A percentile compares a stretch with the other conserved stretches of the same genome.
Evolutionary conservation across 257 asterid genomes (phyloP).

Genomic region (Solanum peruvianum): DNA sequence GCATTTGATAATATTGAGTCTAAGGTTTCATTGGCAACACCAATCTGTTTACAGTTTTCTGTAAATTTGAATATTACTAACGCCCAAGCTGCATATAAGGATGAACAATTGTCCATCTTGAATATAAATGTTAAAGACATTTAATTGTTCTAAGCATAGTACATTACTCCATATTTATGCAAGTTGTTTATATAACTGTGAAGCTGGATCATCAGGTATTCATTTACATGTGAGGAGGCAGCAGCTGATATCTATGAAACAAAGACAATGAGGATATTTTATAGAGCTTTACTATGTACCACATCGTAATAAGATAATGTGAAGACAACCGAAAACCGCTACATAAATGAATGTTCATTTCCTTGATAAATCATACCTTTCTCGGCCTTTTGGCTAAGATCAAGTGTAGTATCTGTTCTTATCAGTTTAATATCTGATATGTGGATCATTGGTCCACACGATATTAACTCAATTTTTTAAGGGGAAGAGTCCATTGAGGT

Average conservation of each 20-base stretch:
- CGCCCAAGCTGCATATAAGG: too few species aligned
- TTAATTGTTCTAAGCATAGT: background rate
- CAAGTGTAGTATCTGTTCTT: background rate
- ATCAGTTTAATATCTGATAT: background rate
- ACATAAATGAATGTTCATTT: rapidly evolving
- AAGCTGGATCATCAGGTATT: background rate
- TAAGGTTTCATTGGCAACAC: background rate
- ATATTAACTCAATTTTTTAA: background rate
- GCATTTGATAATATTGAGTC: background rate
- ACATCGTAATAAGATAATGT: background rate
- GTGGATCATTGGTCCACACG: background rate
- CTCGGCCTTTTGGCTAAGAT: constrained; percentile 34
- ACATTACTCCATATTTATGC: background rate
- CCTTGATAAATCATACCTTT: background rate
- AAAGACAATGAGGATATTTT: background rate
- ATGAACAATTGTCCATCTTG: background rate
- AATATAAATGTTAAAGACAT: background rate
- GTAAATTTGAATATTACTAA: background rate
- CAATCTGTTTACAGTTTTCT: background rate
- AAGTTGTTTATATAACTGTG: background rate
- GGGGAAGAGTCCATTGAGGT: background rate
- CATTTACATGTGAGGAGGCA: background rate
- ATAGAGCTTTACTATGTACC: background rate
- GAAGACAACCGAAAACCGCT: background rate
- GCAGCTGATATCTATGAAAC: background rate